Conservation (phyloP, 2,329 filamentous ascomycete species). For the Sporothrix pseudoabietina region DNA sequence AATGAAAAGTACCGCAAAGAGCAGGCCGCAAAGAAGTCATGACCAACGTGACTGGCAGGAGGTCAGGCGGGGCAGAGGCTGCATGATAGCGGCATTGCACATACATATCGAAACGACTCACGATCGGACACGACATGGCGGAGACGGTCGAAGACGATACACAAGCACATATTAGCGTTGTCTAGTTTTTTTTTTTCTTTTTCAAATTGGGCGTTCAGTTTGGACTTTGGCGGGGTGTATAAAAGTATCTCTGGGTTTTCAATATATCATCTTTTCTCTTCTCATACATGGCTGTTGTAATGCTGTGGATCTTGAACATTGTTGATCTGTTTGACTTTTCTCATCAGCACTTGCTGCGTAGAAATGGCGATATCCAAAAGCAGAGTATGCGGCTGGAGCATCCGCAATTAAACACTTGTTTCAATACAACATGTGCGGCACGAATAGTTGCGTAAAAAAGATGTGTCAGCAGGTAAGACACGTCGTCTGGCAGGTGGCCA, state of each 20-base stretch:
- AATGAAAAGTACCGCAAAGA: slow-evolving; percentile 61
- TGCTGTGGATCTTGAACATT: neutral
- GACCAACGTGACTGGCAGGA: neutral
- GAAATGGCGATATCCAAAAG: neutral
- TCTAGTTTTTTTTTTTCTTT: neutral
- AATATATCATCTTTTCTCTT: slow-evolving; percentile 25
- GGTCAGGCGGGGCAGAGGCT: neutral
- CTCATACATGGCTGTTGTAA: neutral
- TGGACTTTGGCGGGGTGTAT: neutral
- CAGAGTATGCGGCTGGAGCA: neutral
- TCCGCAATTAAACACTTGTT: neutral
- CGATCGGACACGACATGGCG: neutral
- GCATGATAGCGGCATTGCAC: slow-evolving; percentile 21
- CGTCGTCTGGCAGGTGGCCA: neutral
- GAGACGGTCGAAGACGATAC: neutral
- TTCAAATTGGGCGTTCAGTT: neutral
- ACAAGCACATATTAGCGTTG: slow-evolving; percentile 21
- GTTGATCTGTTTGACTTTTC: neutral
- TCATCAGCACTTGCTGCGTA: neutral
- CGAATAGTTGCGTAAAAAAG: neutral
- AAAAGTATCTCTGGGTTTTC: slow-evolving; percentile 1
- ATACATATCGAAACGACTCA: neutral
- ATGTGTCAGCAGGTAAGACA: neutral
- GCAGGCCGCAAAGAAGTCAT: slow-evolving; percentile 37
- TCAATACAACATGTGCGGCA: neutral